phyloP scores from a whole-genome alignment of 2,329 filamentous ascomycete genomes.

The Immersiporthe knoxdaviesiana region DNA sequence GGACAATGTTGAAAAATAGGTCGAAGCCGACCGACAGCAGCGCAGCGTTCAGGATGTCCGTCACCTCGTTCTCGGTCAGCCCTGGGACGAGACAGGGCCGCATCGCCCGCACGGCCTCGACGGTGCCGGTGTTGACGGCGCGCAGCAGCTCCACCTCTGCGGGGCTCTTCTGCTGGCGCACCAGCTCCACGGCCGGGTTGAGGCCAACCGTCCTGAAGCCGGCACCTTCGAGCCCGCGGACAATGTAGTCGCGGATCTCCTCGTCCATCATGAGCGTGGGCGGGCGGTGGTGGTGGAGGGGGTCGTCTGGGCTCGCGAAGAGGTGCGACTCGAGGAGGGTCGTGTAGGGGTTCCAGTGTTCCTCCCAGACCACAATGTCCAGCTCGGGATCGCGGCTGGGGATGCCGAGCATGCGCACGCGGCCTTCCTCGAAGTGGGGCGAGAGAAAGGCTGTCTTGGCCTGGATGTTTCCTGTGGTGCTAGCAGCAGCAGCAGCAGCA shows the following conservation, averaged over 20 bases:
- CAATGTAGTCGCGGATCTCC: conserved; percentile 66
- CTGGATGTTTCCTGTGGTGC: conserved; percentile 43
- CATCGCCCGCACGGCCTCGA: conserved; percentile 63
- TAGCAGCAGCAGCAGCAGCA: no score
- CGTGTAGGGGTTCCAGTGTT: conserved; percentile 66
- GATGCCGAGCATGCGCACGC: conserved; percentile 62
- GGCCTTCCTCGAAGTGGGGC: conserved; percentile 63
- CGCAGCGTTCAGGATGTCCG: conserved; percentile 57
- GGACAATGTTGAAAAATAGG: conserved; percentile 66
- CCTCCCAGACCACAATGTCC: conserved; percentile 62
- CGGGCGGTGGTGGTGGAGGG: conserved; percentile 29
- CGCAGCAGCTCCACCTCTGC: conserved; percentile 60
- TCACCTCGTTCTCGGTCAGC: conserved; percentile 62
- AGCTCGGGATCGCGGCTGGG: conserved; percentile 54
- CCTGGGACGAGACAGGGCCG: conserved; percentile 56
- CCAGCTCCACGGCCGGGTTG: conserved; percentile 56
- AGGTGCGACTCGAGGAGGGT: conserved; percentile 53
- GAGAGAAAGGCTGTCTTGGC: conserved; percentile 62
- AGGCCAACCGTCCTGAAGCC: conserved; percentile 62
- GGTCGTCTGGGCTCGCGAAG: conserved; percentile 37
- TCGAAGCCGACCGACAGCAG: conserved; percentile 57
- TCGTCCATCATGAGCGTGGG: conserved; percentile 65
- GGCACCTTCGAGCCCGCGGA: conserved; percentile 54
- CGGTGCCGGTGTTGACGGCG: conserved; percentile 67
- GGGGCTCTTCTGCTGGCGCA: conserved; percentile 60